Evolutionary conservation across 768 basidiomycete genomes (phyloP).

Genomic region (Gymnopilus dilepis): DNA sequence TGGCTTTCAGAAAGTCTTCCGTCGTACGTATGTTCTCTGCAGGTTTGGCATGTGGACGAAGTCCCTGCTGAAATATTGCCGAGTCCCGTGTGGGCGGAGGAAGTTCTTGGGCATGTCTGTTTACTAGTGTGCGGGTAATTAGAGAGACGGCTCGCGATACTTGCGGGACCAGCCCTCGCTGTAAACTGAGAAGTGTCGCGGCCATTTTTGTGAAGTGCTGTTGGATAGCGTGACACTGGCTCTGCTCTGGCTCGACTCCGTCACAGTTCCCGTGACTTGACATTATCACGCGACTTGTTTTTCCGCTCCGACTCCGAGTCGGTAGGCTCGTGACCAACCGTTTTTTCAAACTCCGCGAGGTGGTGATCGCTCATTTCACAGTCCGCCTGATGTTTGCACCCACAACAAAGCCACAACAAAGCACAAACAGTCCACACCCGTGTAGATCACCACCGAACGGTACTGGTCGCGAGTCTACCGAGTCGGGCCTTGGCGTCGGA

Average conservation of each 20-base stretch:
- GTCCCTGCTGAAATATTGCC: slow-evolving; percentile 14
- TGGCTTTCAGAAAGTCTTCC: slow-evolving; percentile 70
- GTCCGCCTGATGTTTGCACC: too few species aligned
- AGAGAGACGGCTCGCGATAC: slow-evolving; percentile 30
- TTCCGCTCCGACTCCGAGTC: neutral
- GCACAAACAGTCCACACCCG: too few species aligned
- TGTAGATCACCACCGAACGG: too few species aligned
- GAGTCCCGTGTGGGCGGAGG: slow-evolving; percentile 34
- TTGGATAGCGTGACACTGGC: neutral
- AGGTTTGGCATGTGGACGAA: slow-evolving; percentile 13
- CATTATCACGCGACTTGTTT: neutral
- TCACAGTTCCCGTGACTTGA: neutral
- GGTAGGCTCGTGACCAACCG: too few species aligned
- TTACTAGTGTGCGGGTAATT: slow-evolving; percentile 37
- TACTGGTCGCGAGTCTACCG: too few species aligned
- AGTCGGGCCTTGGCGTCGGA: too few species aligned
- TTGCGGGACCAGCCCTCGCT: slow-evolving; percentile 26
- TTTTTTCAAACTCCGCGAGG: too few species aligned
- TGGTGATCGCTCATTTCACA: too few species aligned
- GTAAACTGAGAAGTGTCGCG: slow-evolving; percentile 18
- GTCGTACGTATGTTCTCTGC: slow-evolving; percentile 45
- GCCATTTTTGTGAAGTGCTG: slow-evolving; percentile 12
- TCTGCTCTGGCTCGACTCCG: neutral
- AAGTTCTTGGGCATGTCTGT: neutral
- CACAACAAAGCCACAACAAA: too few species aligned